phyloP scores from a whole-genome alignment of 2,329 filamentous ascomycete species.

The Calonectria crousiana region DNA sequence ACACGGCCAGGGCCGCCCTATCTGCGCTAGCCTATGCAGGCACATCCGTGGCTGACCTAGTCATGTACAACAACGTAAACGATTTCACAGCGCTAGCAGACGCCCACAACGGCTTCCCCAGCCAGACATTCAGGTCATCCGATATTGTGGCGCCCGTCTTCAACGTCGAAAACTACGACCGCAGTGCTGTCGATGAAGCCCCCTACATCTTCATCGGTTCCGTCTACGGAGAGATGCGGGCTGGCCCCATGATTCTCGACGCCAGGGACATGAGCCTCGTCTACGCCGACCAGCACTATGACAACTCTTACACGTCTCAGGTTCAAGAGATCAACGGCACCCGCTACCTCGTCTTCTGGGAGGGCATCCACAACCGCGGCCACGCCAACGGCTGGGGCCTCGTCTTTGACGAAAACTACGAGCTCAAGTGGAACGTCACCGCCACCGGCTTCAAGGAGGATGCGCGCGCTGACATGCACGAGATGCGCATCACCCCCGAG shows the following conservation, averaged over 20 bases:
- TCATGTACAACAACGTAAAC: constrained; percentile 40
- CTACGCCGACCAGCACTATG: constrained; percentile 51
- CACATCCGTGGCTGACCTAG: constrained; percentile 41
- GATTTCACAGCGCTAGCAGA: constrained; percentile 45
- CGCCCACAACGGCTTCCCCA: constrained; percentile 43
- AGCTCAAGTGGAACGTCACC: constrained; percentile 52
- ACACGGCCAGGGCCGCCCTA: constrained; percentile 16
- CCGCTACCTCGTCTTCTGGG: constrained; percentile 53
- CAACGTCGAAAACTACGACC: constrained; percentile 49
- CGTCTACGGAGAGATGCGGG: constrained; percentile 36
- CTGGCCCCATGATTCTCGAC: constrained; percentile 51
- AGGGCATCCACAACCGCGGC: constrained; percentile 40
- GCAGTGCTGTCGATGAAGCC: constrained; percentile 41
- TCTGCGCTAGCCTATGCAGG: constrained; percentile 16
- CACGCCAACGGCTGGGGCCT: constrained; percentile 48
- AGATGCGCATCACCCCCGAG: constrained; percentile 56
- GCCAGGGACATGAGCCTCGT: constrained; percentile 52
- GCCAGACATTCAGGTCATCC: constrained; percentile 49
- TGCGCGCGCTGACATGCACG: constrained; percentile 55
- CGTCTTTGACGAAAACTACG: constrained; percentile 51
- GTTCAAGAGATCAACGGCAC: constrained; percentile 48
- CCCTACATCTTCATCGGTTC: constrained; percentile 50
- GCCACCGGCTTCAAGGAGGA: constrained; percentile 49
- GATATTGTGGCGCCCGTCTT: constrained; percentile 50
- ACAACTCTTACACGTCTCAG: constrained; percentile 41